Evolutionary conservation across 768 basidiomycete species (phyloP), one percentile per base, ranked within the genome.

Genomic region (Sutorius australiensis): DNA sequence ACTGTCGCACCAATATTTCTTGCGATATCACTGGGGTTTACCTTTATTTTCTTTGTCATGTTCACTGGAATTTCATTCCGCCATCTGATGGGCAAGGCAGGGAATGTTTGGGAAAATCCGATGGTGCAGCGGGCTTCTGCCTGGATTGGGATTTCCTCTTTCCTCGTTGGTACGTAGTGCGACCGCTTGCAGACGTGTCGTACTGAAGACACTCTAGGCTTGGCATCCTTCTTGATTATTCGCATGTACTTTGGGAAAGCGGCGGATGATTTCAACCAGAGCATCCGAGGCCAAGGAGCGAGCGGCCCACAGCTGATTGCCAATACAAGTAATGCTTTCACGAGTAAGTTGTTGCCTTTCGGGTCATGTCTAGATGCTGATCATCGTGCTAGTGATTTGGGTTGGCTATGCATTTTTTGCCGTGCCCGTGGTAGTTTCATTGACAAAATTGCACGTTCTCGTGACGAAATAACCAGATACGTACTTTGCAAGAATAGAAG

Each of bases 201-300:
- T 42, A 14, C 56, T 32, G 36, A 52, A 37, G 7, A 32, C 47
- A 31, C 14, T 33, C 40, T 14, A 89, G 88, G 87, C 13, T 67
- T 88, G 53, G 82, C 81, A 3, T 75, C 85, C 9, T 87, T 87
- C 72, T 74, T 89, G 17, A 76, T 91, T 53, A 70, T 87, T 48
- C 81, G 86, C 55, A 87, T 92, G 80, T 89, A 84, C 81, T 89
- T 89, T 56, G 87, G 84, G 17, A 89, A 90, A 67, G 82, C 87
- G 2, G 81, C 84, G 0, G 79, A 84, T 48, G 88, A 89, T 62
- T 91, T 92, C 71, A 92, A 92, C 65, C 63, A 72, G 40, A 80
- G 75, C 47, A 82, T 91, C 47, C 56, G 72, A 24, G 65, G 76
- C 9, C 77, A 78, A 54, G 84, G 83, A 19, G 54, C 64, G 3